Base-by-base conservation (phyloP, 345 rosid genomes). In the Arabidopsis arenosa region DNA sequence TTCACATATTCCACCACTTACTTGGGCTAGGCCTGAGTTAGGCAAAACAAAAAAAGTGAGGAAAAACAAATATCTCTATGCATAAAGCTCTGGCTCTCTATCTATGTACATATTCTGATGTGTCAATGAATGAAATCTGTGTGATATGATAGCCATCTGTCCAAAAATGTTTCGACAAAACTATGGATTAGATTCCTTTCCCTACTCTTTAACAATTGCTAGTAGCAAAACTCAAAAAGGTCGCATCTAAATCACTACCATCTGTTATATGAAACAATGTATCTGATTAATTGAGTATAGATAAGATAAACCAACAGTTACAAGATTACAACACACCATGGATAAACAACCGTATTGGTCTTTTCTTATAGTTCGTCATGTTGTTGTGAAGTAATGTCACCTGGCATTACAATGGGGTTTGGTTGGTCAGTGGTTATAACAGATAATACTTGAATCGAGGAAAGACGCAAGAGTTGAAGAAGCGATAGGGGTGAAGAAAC, bases 291-390 rank as follows among this genome's bases (percentile, higher is more conserved):
- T 55, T 7, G 9, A 41, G 11, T 11, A 15, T 7, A 48, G 4
- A 51, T 9, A 26, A 26, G 9, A n/a, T 26, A 1, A 23, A 40
- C 17, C 30, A 62, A 73, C 35, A n/a, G 44, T 40, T 60, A 60
- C 57, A 68, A 60, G 21, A 61, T 54, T 54, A 23, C 70, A 70
- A 64, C 64, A 55, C 6, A 28, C 0, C 30, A 37, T 13, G 55
- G 64, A 2, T 21, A 2, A 28, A 52, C 5, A 61, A 21, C 18
- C 15, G 15, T n/a, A 28, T 18, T 47, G 67, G 54, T 35, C 40
- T 21, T 26, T 21, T 55, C 55, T 15, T 18, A 78, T 33, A 78
- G 77, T 35, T 78, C 81, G 44, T 72, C 81, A 66, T 78, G 81
- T 43, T 78, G 81, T 43, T 35, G 68, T 9, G 67, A 40, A 6